Evolutionary conservation across 257 asterid genomes (phyloP).

Genomic region (Dorcoceras hygrometricum): DNA sequence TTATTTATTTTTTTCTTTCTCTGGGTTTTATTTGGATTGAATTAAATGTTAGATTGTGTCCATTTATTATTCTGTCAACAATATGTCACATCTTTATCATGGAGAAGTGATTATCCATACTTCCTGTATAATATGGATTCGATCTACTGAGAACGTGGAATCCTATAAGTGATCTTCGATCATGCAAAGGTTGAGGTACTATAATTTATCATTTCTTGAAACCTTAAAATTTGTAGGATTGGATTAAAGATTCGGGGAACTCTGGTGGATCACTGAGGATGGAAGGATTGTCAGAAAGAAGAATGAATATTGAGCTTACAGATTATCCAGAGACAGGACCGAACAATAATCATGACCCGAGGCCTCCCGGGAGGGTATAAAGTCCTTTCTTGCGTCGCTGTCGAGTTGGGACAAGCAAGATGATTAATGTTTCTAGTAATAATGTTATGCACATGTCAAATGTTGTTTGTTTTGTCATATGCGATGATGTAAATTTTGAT

Average conservation of each 20-base stretch:
- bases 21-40: no score
- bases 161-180: neutral
- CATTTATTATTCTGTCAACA: no score
- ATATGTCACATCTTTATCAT: no score
- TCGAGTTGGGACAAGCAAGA: neutral
- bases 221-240: conserved; percentile 16
- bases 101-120: no score
- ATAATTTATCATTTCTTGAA: neutral
- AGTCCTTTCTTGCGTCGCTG: neutral
- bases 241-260: conserved; percentile 8
- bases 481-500: no score
- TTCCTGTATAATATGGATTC: no score
- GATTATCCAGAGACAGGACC: conserved; percentile 49
- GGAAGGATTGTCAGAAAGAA: conserved; percentile 17
- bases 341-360: conserved; percentile 34
- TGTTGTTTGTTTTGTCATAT: no score
- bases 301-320: conserved; percentile 29
- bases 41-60: no score
- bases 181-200: neutral
- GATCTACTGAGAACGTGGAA: no score
- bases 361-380: conserved; percentile 21
- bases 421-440: no score
- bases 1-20: neutral
- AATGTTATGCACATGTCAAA: no score
- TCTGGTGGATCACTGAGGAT: neutral